Conservation (phyloP, 73 alveolate species). For the Tetrahymena elliotti region DNA sequence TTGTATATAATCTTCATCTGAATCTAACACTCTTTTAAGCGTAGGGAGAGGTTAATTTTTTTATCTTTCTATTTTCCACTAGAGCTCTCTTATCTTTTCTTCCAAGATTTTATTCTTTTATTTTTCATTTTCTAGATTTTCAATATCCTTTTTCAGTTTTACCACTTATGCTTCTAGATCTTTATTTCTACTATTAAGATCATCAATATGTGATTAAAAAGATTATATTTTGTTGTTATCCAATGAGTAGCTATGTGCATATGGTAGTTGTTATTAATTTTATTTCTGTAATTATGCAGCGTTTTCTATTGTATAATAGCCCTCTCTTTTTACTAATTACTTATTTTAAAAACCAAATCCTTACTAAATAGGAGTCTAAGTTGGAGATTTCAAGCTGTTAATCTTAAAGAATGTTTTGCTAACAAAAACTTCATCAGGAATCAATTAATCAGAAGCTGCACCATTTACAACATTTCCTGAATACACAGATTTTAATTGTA, state of each 20-base stretch:
- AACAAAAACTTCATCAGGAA: neutral
- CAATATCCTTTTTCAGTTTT: neutral
- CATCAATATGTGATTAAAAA: neutral
- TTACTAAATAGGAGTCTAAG: neutral
- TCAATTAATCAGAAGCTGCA: neutral
- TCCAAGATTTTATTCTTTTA: neutral
- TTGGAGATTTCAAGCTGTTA: neutral
- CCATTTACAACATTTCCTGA: neutral
- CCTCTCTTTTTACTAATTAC: neutral
- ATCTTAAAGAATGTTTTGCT: neutral
- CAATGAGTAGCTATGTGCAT: neutral
- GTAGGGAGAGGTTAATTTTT: neutral
- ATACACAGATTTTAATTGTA: neutral
- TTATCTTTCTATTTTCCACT: neutral
- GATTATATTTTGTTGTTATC: neutral
- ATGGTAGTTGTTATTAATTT: neutral
- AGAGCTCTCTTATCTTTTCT: neutral
- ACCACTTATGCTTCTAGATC: neutral
- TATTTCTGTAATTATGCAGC: neutral
- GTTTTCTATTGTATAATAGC: neutral
- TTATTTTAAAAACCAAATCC: neutral
- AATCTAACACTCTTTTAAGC: neutral
- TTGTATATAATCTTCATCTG: neutral
- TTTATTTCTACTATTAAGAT: neutral
- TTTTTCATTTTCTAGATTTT: neutral